A percentile compares a stretch with the other conserved stretches of the same genome.
Conservation (phyloP, 768 basidiomycete genomes). For the Plicaturopsis crispa region DNA sequence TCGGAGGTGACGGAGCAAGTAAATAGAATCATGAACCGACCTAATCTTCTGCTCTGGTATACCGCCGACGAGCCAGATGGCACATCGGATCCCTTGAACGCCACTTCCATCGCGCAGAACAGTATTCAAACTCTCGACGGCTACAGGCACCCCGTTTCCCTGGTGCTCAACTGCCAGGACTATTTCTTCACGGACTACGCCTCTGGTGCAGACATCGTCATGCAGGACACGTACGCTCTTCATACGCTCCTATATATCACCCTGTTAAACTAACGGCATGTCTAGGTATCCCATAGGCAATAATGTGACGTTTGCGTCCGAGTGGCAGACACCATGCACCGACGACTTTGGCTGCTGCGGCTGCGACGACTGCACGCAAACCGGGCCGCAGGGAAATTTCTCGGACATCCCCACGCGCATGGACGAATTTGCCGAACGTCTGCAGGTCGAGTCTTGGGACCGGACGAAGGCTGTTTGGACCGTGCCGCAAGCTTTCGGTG, state of each 20-base stretch:
- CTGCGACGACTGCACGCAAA: slow-evolving; percentile 63
- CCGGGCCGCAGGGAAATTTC: slow-evolving; percentile 60
- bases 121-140: slow-evolving; percentile 41
- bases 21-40: slow-evolving; percentile 53
- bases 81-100: slow-evolving; percentile 57
- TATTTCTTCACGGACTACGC: slow-evolving; percentile 56
- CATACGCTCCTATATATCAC: slow-evolving; percentile 11
- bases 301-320: slow-evolving; percentile 55
- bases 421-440: slow-evolving; percentile 53
- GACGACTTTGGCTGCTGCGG: slow-evolving; percentile 67
- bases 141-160: slow-evolving; percentile 52
- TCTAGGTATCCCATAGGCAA: slow-evolving; percentile 29
- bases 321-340: slow-evolving; percentile 60
- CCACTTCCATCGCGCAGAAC: slow-evolving; percentile 35
- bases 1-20: slow-evolving; percentile 63
- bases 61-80: slow-evolving; percentile 74
- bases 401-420: slow-evolving; percentile 63
- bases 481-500: slow-evolving; percentile 75
- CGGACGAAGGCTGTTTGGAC: slow-evolving; percentile 68
- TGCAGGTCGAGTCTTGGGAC: slow-evolving; percentile 62
- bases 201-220: slow-evolving; percentile 58
- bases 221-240: slow-evolving; percentile 60
- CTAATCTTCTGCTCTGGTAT: slow-evolving; percentile 69
- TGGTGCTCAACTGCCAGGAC: slow-evolving; percentile 59
- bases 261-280: neutral